Base-by-base conservation (phyloP, 2,329 filamentous ascomycete genomes). In the Sporothrix euskadiensis region DNA sequence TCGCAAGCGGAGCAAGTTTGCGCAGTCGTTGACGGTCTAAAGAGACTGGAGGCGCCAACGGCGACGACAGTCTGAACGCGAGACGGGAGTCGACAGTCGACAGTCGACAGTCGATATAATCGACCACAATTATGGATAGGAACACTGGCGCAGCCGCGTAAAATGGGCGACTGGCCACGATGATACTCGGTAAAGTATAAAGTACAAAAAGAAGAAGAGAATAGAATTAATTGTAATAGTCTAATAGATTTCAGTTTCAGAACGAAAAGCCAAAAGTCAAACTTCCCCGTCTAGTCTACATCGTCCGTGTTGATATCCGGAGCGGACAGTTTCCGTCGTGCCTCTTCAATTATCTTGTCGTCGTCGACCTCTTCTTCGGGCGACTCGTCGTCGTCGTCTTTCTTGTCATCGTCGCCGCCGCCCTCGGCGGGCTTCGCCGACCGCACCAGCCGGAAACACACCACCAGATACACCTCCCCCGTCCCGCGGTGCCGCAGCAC, bases 401-500 rank as follows among this genome's bases (percentile, higher is more conserved):
- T 16, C 3, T 68, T 57, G 16, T 49, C 59, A 1, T 26, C 52
- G 0, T 49, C 39, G n/a, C 32, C 39, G n/a, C 32, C 65, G 6
- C n/a, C 44, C 1, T 70, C 66, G 8, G 2, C 35, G 2, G 35
- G 12, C 19, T 89, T 87, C 76, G 92, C 90, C 72, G 88, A 90
- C 9, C 91, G 87, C 74, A 96, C 86, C 4, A 98, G 84, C 22
- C 90, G 91, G 80, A 98, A 95, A 5, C 94, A 82, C 19, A 98
- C 85, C 63, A 95, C 93, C 41, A 97, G 89, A 78, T 97, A 93
- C 19, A 93, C 87, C 47, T 92, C 88, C 66, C 88, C 88, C 0
- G 92, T 95, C 30, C 85, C 82, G 75, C 89, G 89, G 82, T 98
- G 92, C 80, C 94, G 95, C 79, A 98, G 87, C 74, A 97, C 93